Percentiles rank a stretch among this genome's conserved stretches.
Conservation (phyloP, 495 filamentous ascomycete genomes). For the Annulohypoxylon moriforme region DNA sequence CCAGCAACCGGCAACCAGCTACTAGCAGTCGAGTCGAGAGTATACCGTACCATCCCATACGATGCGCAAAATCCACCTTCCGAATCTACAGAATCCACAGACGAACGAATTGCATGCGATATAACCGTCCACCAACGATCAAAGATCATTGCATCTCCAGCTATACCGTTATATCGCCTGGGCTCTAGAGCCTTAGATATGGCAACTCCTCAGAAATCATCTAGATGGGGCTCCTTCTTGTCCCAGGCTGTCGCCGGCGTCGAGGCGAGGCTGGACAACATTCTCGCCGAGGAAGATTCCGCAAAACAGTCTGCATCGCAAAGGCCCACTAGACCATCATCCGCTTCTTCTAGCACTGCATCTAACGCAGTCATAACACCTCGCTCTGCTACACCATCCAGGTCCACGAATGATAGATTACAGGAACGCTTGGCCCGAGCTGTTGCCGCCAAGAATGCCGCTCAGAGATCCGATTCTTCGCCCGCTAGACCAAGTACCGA, state of each 20-base stretch:
- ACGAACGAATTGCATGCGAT: slow-evolving; percentile 31
- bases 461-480: slow-evolving; percentile 37
- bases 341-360: slow-evolving; percentile 41
- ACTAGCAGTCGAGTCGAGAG: too few relatives aligned
- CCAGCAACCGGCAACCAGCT: too few relatives aligned
- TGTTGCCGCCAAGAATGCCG: slow-evolving; percentile 60
- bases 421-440: slow-evolving; percentile 84
- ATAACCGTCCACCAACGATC: slow-evolving; percentile 17
- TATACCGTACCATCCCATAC: slow-evolving; percentile 19
- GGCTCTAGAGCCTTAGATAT: slow-evolving; percentile 45
- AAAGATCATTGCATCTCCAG: background rate
- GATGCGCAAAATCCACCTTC: slow-evolving; percentile 45
- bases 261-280: slow-evolving; percentile 91
- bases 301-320: slow-evolving; percentile 46
- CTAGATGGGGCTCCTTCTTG: slow-evolving; percentile 85
- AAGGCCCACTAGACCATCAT: slow-evolving; percentile 34
- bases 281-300: slow-evolving; percentile 79
- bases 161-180: background rate
- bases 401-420: slow-evolving; percentile 76
- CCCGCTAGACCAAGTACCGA: slow-evolving; percentile 39
- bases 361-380: slow-evolving; percentile 22
- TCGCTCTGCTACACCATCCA: slow-evolving; percentile 50
- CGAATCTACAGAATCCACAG: slow-evolving; percentile 13
- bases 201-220: slow-evolving; percentile 55
- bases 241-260: slow-evolving; percentile 93